phyloP scores from a whole-genome alignment of 352 stramenopile species.

The Thalassiosira ordinaria region DNA sequence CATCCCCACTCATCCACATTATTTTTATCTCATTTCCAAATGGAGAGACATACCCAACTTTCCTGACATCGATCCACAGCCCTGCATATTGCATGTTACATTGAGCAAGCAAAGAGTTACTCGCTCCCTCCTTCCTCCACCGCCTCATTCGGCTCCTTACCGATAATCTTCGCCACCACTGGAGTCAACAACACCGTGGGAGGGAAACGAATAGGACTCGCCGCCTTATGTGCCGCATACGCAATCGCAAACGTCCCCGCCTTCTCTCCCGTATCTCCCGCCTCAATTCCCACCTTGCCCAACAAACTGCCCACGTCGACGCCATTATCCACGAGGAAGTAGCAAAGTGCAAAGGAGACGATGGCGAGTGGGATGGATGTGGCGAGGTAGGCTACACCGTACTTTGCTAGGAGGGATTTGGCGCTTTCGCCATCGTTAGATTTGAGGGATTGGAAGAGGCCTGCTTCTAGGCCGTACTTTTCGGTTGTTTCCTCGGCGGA shows the following conservation, averaged over 20 bases:
- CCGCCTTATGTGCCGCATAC: constrained; percentile 90
- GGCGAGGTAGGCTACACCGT: constrained; percentile 88
- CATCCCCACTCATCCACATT: not conserved
- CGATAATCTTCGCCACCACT: constrained; percentile 88
- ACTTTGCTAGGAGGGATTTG: constrained; percentile 87
- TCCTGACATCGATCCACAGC: too few relatives aligned
- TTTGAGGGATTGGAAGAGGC: constrained; percentile 79
- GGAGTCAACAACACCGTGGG: constrained; percentile 89
- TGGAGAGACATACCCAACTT: too few relatives aligned
- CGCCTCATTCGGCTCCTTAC: constrained; percentile 81
- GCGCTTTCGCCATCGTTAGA: constrained; percentile 73
- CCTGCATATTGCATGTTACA: not conserved
- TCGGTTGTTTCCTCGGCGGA: constrained; percentile 85
- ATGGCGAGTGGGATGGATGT: constrained; percentile 88
- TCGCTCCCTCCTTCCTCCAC: constrained; percentile 26
- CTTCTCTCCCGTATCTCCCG: constrained; percentile 74
- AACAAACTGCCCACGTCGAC: constrained; percentile 86
- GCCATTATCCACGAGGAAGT: constrained; percentile 85
- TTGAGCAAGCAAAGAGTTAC: too few relatives aligned
- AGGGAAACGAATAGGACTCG: constrained; percentile 88
- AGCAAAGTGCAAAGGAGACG: constrained; percentile 87
- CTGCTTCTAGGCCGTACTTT: constrained; percentile 87
- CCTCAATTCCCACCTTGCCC: constrained; percentile 85
- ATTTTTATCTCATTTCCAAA: not conserved
- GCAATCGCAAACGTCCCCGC: constrained; percentile 88